phyloP scores from a whole-genome alignment of 805 yeast species.

The Candida mattraensis region DNA sequence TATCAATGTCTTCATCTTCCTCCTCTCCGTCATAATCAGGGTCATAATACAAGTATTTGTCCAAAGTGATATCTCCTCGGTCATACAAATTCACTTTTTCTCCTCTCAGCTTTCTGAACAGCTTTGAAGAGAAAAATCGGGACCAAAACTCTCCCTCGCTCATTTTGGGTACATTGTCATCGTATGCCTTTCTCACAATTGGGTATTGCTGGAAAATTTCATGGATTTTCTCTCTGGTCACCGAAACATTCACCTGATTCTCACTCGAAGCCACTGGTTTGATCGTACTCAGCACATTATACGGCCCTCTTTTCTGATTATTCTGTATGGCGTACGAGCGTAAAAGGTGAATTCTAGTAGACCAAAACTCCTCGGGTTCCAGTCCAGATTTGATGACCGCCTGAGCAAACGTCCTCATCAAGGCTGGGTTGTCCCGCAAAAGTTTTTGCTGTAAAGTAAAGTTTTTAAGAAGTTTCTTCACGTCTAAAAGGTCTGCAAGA shows the following conservation, averaged over 20 bases:
- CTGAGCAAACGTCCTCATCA: slow-evolving; percentile 79
- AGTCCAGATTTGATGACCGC: slow-evolving; percentile 79
- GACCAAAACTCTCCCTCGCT: slow-evolving; percentile 96
- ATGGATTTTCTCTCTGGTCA: slow-evolving; percentile 85
- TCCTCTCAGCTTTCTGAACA: slow-evolving; percentile 86
- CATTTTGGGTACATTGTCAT: slow-evolving; percentile 86
- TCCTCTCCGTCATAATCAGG: slow-evolving; percentile 51
- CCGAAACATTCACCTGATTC: slow-evolving; percentile 88
- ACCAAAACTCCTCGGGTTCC: slow-evolving; percentile 85
- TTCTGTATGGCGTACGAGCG: slow-evolving; percentile 84
- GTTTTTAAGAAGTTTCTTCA: slow-evolving; percentile 62
- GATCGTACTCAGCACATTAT: slow-evolving; percentile 89
- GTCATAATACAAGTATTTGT: slow-evolving; percentile 74
- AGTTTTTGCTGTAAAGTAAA: slow-evolving; percentile 76
- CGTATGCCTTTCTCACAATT: slow-evolving; percentile 81
- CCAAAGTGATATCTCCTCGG: slow-evolving; percentile 81
- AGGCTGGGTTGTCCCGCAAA: slow-evolving; percentile 62
- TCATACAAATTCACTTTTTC: slow-evolving; percentile 75
- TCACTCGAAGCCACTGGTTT: slow-evolving; percentile 92
- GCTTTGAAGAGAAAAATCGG: slow-evolving; percentile 84
- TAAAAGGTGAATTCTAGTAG: slow-evolving; percentile 71
- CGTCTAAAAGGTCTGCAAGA: slow-evolving; percentile 45
- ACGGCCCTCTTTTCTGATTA: slow-evolving; percentile 87
- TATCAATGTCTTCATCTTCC: slow-evolving; percentile 35
- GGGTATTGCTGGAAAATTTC: slow-evolving; percentile 94